Evolutionary conservation across 1,284 basidiomycete genomes (phyloP).

Genomic region (Tilletia walkeri): DNA sequence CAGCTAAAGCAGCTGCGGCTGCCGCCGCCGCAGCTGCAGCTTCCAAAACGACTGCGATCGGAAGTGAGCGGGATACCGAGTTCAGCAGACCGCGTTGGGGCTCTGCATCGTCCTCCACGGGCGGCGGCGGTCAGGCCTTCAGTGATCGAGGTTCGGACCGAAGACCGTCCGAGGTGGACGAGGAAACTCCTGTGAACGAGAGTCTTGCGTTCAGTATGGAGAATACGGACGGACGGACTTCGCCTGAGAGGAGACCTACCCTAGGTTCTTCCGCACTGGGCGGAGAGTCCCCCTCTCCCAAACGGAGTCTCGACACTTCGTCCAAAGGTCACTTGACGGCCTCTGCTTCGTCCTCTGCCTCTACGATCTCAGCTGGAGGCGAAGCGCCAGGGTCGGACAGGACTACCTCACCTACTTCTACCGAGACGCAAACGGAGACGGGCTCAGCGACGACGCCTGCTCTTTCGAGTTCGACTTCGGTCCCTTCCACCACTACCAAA

Average conservation of each 20-base stretch:
- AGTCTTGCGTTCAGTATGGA: too few species aligned
- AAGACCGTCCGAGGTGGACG: not conserved
- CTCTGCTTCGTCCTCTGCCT: not conserved
- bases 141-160: not conserved
- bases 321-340: not conserved
- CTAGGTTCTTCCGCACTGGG: not conserved
- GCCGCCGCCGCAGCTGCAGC: not conserved
- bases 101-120: not conserved
- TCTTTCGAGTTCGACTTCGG: not conserved
- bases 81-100: conserved; percentile 8
- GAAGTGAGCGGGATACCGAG: not conserved
- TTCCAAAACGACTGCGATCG: not conserved
- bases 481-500: not conserved
- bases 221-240: too few species aligned
- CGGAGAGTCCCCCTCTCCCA: not conserved
- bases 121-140: not conserved
- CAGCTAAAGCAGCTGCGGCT: not conserved
- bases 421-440: not conserved
- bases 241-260: too few species aligned
- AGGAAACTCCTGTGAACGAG: not conserved
- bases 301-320: not conserved
- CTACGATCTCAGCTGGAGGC: not conserved
- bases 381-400: not conserved
- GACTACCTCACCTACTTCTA: not conserved
- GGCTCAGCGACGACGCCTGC: not conserved